Evolutionary conservation across 768 basidiomycete genomes (phyloP), one percentile per base, ranked within the genome.

Genomic region (Imleria badia): DNA sequence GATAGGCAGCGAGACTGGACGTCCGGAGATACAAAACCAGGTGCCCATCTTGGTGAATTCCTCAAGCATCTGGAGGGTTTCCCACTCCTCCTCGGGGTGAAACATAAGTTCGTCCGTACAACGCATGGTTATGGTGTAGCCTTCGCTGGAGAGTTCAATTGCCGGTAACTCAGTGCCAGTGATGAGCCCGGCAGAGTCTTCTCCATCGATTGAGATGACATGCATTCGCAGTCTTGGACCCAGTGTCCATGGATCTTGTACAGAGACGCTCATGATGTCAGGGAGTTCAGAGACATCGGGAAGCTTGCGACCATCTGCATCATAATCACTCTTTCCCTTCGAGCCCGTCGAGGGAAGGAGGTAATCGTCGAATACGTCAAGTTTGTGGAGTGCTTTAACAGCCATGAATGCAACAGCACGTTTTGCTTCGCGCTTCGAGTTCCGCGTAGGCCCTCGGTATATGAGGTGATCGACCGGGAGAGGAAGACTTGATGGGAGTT

Each of bases 361-460:
- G 64, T 89, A 86, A 52, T 93, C 85, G 62, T 95, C 87, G 60
- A 94, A 87, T 6, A 91, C 86, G 29, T 87, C 80, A n/a, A 91
- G 72, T 29, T 76, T 74, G 55, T 86, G 81, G 15, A 96, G 76
- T 3, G 76, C 75, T 60, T 82, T 84, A 20, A 91, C 89, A 3
- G 88, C 92, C 56, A 82, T 71, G 66, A 91, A 95, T 0, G 91
- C 89, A 12, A 82, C 91, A 4, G 88, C 87, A 8, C 93, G 85
- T 61, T 84, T 91, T 1, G 94, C 92, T 64, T 90, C 90, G 55
- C 80, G 85, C 67, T 93, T 94, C 13, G 89, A 81, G 41, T 76
- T 73, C 52, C 80, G 82, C 6, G 50, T 55, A 5, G 89, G 86
- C 0, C 91, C 91, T 14, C 72, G 65, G 56, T 80, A 89, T 4